These are phyloP conservation scores for Daldinia eschscholtzii DNA, from an alignment of 2,329 filamentous ascomycete species.

Conservation along the genomic window DNA sequence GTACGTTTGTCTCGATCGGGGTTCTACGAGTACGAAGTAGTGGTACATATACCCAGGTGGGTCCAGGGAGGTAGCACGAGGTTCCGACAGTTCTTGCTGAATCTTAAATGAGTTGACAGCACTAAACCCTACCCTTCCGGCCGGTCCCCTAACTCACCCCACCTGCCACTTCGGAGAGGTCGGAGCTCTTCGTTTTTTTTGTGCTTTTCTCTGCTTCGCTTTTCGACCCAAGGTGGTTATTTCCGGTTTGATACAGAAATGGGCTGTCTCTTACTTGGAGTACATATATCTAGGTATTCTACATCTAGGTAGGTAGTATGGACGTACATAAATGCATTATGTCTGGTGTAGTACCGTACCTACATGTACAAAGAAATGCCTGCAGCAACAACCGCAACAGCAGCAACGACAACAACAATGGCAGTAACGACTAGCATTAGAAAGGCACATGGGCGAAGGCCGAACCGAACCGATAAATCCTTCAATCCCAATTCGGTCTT, in stretches of 20 bases:
- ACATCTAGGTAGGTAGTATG: no score
- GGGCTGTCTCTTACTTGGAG: no score
- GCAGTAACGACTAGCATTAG: neutral
- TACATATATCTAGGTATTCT: no score
- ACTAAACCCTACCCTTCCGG: slow-evolving; percentile 20
- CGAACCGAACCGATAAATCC: slow-evolving; percentile 4
- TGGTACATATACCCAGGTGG: neutral
- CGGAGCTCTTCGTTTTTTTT: slow-evolving; percentile 21
- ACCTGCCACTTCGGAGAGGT: slow-evolving; percentile 28
- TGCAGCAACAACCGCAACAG: slow-evolving; percentile 7
- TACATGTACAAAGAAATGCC: slow-evolving; percentile 10
- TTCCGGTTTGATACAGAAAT: slow-evolving; percentile 21
- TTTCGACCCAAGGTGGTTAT: slow-evolving; percentile 21
- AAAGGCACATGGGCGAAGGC: slow-evolving; percentile 4
- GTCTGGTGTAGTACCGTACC: slow-evolving; percentile 8
- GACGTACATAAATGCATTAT: neutral
- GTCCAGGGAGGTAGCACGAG: neutral
- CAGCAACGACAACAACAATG: neutral
- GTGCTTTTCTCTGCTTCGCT: no score
- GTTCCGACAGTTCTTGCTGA: neutral
- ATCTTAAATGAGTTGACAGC: neutral
- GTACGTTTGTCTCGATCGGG: neutral
- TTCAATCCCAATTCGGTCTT: slow-evolving; percentile 2
- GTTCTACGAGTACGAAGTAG: neutral
- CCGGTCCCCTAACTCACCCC: slow-evolving; percentile 20